Conservation (phyloP, 1,284 basidiomycete species). For the Tylopilus sp. region DNA sequence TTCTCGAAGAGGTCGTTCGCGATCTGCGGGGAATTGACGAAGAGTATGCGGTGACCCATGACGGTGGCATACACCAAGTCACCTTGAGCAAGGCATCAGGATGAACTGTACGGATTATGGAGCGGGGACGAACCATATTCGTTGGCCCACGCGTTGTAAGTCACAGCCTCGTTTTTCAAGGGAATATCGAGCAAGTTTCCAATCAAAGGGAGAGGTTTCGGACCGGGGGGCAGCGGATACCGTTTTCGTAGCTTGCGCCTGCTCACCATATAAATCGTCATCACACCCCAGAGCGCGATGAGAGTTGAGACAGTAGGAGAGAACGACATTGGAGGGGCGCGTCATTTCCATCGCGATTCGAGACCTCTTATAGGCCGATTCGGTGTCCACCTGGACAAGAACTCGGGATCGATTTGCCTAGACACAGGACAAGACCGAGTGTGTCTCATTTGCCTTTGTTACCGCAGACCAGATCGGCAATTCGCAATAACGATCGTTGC, state of each 20-base stretch:
- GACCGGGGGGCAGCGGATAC: conserved; percentile 31
- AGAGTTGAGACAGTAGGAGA: conserved; percentile 16
- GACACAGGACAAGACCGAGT: conserved; percentile 10
- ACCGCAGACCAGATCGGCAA: neutral
- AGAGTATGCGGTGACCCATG: conserved; percentile 28
- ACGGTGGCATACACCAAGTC: conserved; percentile 33
- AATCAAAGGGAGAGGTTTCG: conserved; percentile 31
- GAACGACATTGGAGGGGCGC: conserved; percentile 18
- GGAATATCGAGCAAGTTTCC: conserved; percentile 34
- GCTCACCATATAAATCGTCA: conserved; percentile 20
- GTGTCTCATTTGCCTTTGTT: conserved; percentile 19
- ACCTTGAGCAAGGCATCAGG: conserved; percentile 12
- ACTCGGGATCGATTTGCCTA: neutral
- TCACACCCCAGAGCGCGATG: conserved; percentile 22
- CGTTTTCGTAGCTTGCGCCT: conserved; percentile 12
- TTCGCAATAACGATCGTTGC: neutral
- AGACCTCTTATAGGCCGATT: conserved; percentile 24
- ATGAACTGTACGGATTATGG: neutral
- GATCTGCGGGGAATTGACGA: conserved; percentile 35
- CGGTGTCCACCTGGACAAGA: conserved; percentile 18
- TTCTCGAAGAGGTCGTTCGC: conserved; percentile 39
- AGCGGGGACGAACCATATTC: conserved; percentile 28
- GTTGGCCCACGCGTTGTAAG: conserved; percentile 33
- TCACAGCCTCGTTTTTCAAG: conserved; percentile 26
- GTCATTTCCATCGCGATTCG: conserved; percentile 3